Base-by-base conservation (phyloP, 1,139 yeast genomes). In the Yamadazyma triangularis region DNA sequence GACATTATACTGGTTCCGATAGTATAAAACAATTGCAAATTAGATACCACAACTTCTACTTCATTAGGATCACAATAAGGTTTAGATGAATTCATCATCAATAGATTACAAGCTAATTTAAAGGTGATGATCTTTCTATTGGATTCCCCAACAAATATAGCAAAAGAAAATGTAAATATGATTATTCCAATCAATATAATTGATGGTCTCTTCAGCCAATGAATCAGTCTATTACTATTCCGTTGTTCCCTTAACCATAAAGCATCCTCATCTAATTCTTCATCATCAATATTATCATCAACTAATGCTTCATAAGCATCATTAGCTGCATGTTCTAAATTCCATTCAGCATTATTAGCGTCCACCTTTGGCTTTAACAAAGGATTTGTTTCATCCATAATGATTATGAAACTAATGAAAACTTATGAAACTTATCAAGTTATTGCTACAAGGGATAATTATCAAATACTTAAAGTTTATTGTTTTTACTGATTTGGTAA, bases 161-260 rank as follows among this genome's bases (percentile, higher is more conserved):
- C 50, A 29, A 60, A 42, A 2, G 65, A 48, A 29, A 53, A 38
- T 7, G 47, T 16, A 27, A 61, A 58, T 4, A 48, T 33, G 12
- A 51, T 44, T 10, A 56, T 27, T 6, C 64, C 53, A 20, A 64
- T 46, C 47, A 51, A 47, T 27, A 51, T 41, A 20, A 62, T 51
- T 8, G 63, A 53, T 5, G 71, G 70, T 24, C 70, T 41, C 25
- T 44, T 47, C 26, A 53, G 40, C 68, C 69, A 64, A 34, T 51
- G 62, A 16, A 56, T 39, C 2, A 50, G 31, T 40, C 59, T 56
- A 40, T 62, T 57, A 22, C 42, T 36, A n/a, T 38, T 23, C 13
- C 64, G 42, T 35, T 64, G 70, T 35, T 64, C 67, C 13, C 67
- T 42, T 20, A 64, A 45, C 69, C 70, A 63, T 2, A 51, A 27